A percentile compares a stretch with the other conserved stretches of the same genome.
Evolutionary conservation across 495 filamentous ascomycete genomes (phyloP).

Genomic region (Pseudotulostoma volvatum): DNA sequence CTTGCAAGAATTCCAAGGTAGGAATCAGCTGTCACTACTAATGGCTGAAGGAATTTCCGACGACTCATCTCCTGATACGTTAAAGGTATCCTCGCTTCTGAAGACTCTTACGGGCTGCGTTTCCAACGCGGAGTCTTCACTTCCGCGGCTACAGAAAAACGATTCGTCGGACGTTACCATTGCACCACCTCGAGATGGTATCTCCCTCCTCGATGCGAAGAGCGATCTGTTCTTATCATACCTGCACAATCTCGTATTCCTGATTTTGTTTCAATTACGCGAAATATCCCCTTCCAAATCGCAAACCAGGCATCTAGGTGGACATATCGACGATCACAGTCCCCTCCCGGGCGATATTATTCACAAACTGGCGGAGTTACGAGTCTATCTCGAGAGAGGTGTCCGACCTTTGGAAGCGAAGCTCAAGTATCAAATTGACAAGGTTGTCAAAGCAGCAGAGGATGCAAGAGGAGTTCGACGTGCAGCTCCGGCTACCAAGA

Average conservation of each 20-base stretch:
- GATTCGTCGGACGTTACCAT: conserved; percentile 27
- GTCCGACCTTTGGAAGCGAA: conserved; percentile 75
- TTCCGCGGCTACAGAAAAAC: conserved; percentile 34
- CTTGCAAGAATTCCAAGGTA: too few species aligned
- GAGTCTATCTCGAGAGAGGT: conserved; percentile 80
- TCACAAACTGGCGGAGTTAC: conserved; percentile 68
- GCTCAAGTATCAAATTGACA: conserved; percentile 76
- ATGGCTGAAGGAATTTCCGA: too few species aligned
- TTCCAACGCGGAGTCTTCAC: conserved; percentile 37
- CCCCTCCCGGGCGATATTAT: conserved; percentile 43
- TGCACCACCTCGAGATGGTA: conserved; percentile 60
- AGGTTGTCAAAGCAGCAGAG: conserved; percentile 73
- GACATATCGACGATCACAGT: conserved; percentile 5
- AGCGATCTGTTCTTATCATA: conserved; percentile 93
- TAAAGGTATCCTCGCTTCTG: conserved; percentile 33
- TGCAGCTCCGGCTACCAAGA: conserved; percentile 11
- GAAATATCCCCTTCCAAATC: conserved; percentile 25
- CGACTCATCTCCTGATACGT: too few species aligned
- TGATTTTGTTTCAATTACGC: conserved; percentile 69
- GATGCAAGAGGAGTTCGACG: conserved; percentile 40
- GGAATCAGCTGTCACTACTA: too few species aligned
- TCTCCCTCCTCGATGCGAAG: conserved; percentile 87
- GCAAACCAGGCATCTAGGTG: conserved; percentile 7
- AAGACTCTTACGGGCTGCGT: conserved; percentile 48
- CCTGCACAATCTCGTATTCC: conserved; percentile 81